A percentile compares a stretch with the other conserved stretches of the same genome.
Conservation (phyloP, 139 green algal species). For the Pseudopediastrum boryanum region DNA sequence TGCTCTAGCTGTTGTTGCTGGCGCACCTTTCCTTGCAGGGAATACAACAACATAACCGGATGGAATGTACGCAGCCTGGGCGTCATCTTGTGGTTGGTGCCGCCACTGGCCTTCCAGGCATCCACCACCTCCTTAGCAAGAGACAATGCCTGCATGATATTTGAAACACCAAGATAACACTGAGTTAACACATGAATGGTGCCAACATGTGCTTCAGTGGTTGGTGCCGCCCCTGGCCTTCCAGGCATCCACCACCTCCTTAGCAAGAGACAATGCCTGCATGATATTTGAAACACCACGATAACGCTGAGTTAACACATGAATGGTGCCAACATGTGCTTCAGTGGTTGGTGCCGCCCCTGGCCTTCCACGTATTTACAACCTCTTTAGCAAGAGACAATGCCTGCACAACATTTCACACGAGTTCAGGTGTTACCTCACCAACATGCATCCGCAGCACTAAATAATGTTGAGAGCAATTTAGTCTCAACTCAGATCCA, state of each 20-base stretch:
- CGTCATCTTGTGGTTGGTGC: neutral
- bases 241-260: neutral
- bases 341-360: neutral
- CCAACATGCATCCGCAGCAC: too few species aligned
- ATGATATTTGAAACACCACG: neutral
- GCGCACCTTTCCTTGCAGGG: slow-evolving; percentile 44
- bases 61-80: slow-evolving; percentile 55
- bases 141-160: neutral
- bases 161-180: neutral
- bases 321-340: neutral
- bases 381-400: neutral
- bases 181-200: neutral
- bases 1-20: neutral
- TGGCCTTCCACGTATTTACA: neutral
- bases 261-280: neutral
- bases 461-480: too few species aligned
- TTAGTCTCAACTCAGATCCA: too few species aligned
- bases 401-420: neutral
- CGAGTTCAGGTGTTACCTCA: too few species aligned
- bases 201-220: neutral
- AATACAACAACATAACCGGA: slow-evolving; percentile 57
- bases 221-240: neutral
- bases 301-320: neutral
- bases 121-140: slow-evolving; percentile 35
- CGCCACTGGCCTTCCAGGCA: slow-evolving; percentile 11